Percentiles rank a stretch among this genome's conserved stretches.
phyloP scores from a whole-genome alignment of 2,329 filamentous ascomycete genomes.

The Acrodontium crateriforme region DNA sequence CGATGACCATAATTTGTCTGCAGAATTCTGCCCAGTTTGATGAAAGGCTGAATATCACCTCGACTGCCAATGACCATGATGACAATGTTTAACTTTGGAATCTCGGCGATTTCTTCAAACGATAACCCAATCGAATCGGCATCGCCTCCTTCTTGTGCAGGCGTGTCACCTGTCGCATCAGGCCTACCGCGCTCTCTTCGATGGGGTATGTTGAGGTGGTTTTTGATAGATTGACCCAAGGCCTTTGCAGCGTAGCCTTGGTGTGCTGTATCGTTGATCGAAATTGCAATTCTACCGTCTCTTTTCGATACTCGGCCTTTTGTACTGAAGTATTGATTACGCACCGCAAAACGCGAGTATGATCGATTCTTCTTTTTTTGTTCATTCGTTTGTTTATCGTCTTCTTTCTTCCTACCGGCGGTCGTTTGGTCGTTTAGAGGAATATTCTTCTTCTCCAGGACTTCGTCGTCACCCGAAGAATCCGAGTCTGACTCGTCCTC shows the following conservation, averaged over 20 bases:
- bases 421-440: not conserved
- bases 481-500: too few relatives aligned
- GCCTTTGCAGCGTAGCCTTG: constrained; percentile 62
- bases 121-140: constrained; percentile 4
- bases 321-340: constrained; percentile 51
- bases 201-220: constrained; percentile 32
- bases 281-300: constrained; percentile 60
- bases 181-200: constrained; percentile 7
- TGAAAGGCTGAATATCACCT: constrained; percentile 69
- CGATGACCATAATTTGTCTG: constrained; percentile 59
- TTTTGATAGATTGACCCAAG: constrained; percentile 48
- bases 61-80: constrained; percentile 73
- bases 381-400: constrained; percentile 2
- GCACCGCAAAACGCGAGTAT: constrained; percentile 45
- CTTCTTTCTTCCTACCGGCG: constrained; percentile 1
- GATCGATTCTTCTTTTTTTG: constrained; percentile 10
- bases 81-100: constrained; percentile 58
- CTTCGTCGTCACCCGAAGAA: constrained; percentile 18
- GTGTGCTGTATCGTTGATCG: constrained; percentile 55
- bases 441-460: not conserved
- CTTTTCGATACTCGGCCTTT: constrained; percentile 50
- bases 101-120: constrained; percentile 13
- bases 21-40: constrained; percentile 59
- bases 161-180: constrained; percentile 1
- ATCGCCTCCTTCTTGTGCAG: constrained; percentile 4